Evolutionary conservation across 106 monocot species (phyloP), one percentile per base, ranked within the genome.

Genomic region (Dendrobium chrysotoxum): DNA sequence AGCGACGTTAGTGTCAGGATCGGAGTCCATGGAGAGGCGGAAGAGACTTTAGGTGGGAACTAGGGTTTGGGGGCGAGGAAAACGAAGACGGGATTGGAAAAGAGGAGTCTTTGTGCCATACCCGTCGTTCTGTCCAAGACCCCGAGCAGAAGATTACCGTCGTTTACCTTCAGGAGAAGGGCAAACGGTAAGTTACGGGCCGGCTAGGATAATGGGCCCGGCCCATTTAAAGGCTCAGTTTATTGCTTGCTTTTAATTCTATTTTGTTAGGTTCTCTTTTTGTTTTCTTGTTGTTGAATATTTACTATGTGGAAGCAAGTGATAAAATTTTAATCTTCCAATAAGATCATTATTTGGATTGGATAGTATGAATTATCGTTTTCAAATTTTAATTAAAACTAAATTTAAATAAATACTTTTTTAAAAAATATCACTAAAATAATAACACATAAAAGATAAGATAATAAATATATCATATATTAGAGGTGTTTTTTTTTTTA

Each of bases 121-220:
- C 78, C 88, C 86, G 88, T 38, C 82, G n/a, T 79, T 77, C 10
- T 65, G 46, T 0, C 55, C 5, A n/a, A 44, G 20, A n/a, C 25
- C 21, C 12, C 42, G 7, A 42, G 75, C 44, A 75, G 44, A 41
- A 40, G 41, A 7, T 8, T n/a, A 75, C 23, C 16, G 55, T 21
- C n/a, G 20, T 54, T 57, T 31, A 78, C 78, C 21, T 16, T 31
- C 28, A 40, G 20, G 44, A 45, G 23, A 21, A 38, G 18, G 38
- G 39, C 0, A 73, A 73, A 38, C 5, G 35, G 35, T 35, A 35
- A 35, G 35, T 35, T 35, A 35, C 3, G 35, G 35, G 35, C 50
- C 3, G 15, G 11, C 15, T 3, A 16, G 50, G 0, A 13, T 18
- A 16, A 73, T 18, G 26, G 64, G 64, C 64, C 64, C 64, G 25